Conservation (phyloP, 768 basidiomycete genomes). For the Mrakia gelida region DNA sequence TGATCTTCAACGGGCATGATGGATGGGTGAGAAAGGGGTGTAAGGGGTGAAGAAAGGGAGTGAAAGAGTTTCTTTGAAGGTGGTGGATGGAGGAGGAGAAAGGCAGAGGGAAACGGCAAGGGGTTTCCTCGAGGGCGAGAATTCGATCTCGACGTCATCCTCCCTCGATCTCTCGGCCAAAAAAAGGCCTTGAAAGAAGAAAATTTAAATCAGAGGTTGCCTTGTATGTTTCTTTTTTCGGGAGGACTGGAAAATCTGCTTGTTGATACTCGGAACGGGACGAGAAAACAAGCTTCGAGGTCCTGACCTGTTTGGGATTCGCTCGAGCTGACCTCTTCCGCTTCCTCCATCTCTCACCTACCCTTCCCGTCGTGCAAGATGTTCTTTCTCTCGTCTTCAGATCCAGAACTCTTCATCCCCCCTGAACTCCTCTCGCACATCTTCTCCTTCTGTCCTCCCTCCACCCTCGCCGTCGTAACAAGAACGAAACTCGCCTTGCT, state of each 20-base stretch:
- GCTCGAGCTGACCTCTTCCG: neutral
- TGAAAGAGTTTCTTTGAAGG: neutral
- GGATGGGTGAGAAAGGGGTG: neutral
- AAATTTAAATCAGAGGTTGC: too few species aligned
- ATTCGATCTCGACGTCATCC: too few species aligned
- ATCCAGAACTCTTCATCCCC: neutral
- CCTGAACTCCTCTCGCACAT: neutral
- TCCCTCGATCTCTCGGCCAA: too few species aligned
- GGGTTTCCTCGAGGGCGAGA: too few species aligned
- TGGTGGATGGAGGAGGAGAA: neutral
- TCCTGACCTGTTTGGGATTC: neutral
- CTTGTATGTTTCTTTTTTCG: too few species aligned
- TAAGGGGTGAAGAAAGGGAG: neutral
- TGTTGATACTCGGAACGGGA: too few species aligned
- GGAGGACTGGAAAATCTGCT: too few species aligned
- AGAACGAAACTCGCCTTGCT: neutral
- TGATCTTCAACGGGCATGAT: constrained; percentile 40
- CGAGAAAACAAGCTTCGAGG: too few species aligned
- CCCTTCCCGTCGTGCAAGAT: neutral
- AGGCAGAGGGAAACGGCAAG: too few species aligned
- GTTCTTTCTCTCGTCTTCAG: too few species aligned
- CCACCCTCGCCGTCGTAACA: neutral
- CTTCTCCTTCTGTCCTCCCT: neutral
- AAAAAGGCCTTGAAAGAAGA: too few species aligned
- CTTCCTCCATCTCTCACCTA: neutral